phyloP scores from a whole-genome alignment of 179 eudicot genomes.

The Spinacia oleracea region DNA sequence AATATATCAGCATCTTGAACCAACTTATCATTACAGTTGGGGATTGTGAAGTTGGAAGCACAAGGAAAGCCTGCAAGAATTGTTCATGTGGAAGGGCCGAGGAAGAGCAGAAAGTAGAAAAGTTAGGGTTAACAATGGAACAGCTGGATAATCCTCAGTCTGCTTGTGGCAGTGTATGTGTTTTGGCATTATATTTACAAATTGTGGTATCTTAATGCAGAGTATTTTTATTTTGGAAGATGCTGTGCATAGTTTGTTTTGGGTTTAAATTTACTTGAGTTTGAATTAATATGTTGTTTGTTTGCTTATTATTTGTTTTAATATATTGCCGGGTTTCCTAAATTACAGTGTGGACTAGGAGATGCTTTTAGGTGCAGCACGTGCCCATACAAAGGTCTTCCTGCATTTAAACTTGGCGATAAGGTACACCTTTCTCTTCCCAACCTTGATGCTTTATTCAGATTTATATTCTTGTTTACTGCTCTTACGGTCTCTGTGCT shows the following conservation, averaged over 20 bases:
- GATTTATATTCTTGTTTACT: background rate
- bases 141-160: slow-evolving; percentile 81
- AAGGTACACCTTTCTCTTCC: slow-evolving; percentile 51
- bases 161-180: slow-evolving; percentile 85
- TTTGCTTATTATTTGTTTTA: background rate
- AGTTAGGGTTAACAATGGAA: slow-evolving; percentile 72
- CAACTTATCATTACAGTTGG: slow-evolving; percentile 39
- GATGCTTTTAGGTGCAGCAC: slow-evolving; percentile 95
- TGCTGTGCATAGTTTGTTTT: background rate
- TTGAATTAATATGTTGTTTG: background rate
- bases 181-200: slow-evolving; percentile 7
- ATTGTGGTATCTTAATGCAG: background rate
- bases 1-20: slow-evolving; percentile 13
- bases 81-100: slow-evolving; percentile 96
- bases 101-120: slow-evolving; percentile 78
- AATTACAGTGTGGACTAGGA: slow-evolving; percentile 85
- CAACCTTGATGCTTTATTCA: background rate
- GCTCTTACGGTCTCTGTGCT: background rate
- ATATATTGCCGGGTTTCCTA: slow-evolving; percentile 7
- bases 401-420: slow-evolving; percentile 87
- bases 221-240: background rate
- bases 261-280: background rate
- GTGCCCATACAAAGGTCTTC: slow-evolving; percentile 94
- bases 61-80: slow-evolving; percentile 93
- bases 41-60: slow-evolving; percentile 91